Base-by-base conservation (phyloP, 306 rosid genomes). In the Potentilla sterilis region DNA sequence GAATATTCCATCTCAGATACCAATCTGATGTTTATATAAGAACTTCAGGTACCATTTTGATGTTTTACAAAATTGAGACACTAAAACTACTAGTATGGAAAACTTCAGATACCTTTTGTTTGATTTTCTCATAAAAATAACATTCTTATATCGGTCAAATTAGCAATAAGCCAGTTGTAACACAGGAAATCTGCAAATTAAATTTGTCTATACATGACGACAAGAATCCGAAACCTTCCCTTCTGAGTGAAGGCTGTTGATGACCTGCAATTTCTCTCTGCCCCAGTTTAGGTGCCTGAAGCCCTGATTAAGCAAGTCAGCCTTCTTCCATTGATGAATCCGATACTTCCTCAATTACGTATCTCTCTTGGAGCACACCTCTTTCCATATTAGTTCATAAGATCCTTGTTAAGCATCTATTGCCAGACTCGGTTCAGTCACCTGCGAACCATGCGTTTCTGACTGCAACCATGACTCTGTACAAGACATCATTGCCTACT, bases 271-370 rank as follows among this genome's bases (percentile, higher is more conserved):
- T 75, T 83, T 13, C 84, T 10, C 84, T 75, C 89, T 88, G 93
- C 76, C 86, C 82, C 88, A 86, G 49, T 86, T 79, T 48, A 75
- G 77, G 75, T 85, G 80, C 76, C 84, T 59, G 41, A 57, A 73
- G 79, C 77, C 75, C 83, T 62, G 67, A 62, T 77, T 85, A 88
- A 88, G 87, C 76, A 79, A 85, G 87, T 83, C 77, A 80, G 41
- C 84, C 88, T 79, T 81, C 88, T 79, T 81, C 79, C 85, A 74
- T 78, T 81, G 79, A 83, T 70, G 78, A 81, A 81, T 81, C 89
- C 86, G 21, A 71, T 75, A 73, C 82, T 86, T 87, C 81, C 85
- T 44, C 37, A 61, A 63, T 62, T 64, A 57, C 77, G 4, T 28
- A 28, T 11, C 38, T 79, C 75, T 81, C 79, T 55, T 77, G 74